Evolutionary conservation across 495 filamentous ascomycete genomes (phyloP), one percentile per base, ranked within the genome.

Genomic region (Penicillium waksmanii): DNA sequence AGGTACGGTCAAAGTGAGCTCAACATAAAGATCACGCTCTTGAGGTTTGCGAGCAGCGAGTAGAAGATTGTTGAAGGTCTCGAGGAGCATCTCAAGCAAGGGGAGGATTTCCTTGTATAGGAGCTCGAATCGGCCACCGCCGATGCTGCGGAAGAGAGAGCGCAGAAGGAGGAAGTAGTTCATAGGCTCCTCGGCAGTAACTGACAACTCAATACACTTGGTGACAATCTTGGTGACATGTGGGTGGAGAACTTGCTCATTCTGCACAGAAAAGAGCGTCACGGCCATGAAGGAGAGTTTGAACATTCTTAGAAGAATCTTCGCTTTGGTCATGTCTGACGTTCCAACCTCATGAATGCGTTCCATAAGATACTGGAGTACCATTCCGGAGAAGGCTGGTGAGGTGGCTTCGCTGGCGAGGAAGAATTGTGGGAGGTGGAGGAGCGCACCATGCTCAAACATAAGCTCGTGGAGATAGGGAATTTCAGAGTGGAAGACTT

Each of bases 251-350:
- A 99, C 93, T 67, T 91, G 89, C 70, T 99, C 96, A 66, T 99
- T 99, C 70, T 97, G 93, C 10, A 84, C 80, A 0, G 92, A 93
- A 70, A 99, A 99, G 10, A 99, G 76, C 0, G 96, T 98, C 27
- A 99, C 96, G 1, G 96, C 96, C 96, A 99, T 99, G 77, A 99
- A 99, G 5, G 93, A 96, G 46, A 99, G 80, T 76, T 99, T 99
- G 81, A 99, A 99, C 52, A 99, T 87, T 46, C 96, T 86, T 15
- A 99, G 80, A 10, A 99, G 79, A 53, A 98, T 95, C 50, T 93
- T 92, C 0, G 94, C 93, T 73, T 91, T 93, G 57, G 89, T 90
- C 50, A 91, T 88, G 70, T 98, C 91, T 12, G 88, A 88, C 0
- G 92, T 96, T 36, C 96, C 96, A 43, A 99, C 92, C 62, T 98